phyloP scores from a whole-genome alignment of 2,329 filamentous ascomycete genomes.

The Xylaria sp. region DNA sequence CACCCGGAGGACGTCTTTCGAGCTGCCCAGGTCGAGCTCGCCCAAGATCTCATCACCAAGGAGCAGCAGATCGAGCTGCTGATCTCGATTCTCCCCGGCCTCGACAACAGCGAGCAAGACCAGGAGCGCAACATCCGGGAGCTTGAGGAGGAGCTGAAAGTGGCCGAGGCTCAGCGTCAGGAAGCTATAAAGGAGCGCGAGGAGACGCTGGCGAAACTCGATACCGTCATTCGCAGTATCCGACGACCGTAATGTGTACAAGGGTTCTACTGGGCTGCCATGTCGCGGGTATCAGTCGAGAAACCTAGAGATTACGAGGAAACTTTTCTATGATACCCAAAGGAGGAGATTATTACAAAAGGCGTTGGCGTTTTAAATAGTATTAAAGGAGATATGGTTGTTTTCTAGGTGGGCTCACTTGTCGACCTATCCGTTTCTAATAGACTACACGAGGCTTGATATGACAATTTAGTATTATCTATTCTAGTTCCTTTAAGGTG shows the following conservation, averaged over 20 bases:
- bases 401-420: neutral
- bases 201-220: constrained; percentile 68
- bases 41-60: constrained; percentile 80
- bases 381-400: constrained; percentile 12
- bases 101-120: constrained; percentile 81
- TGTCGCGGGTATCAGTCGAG: neutral
- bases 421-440: neutral
- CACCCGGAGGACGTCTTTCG: constrained; percentile 73
- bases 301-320: neutral
- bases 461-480: constrained; percentile 14
- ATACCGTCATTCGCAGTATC: constrained; percentile 67
- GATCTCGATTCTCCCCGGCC: constrained; percentile 78
- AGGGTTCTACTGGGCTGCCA: neutral
- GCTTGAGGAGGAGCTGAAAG: constrained; percentile 72
- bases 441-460: constrained; percentile 5
- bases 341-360: constrained; percentile 14
- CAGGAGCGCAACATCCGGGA: constrained; percentile 76
- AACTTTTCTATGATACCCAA: constrained; percentile 44
- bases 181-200: constrained; percentile 73
- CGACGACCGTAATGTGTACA: constrained; percentile 60
- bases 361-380: constrained; percentile 39
- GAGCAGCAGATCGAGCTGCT: constrained; percentile 85
- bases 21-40: constrained; percentile 76
- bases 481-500: neutral
- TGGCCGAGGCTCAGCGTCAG: constrained; percentile 70